A percentile compares a stretch with the other conserved stretches of the same genome.
These are phyloP conservation scores for Hypomyces perniciosus DNA, from an alignment of 2,329 filamentous ascomycete species.

Conservation along the genomic window DNA sequence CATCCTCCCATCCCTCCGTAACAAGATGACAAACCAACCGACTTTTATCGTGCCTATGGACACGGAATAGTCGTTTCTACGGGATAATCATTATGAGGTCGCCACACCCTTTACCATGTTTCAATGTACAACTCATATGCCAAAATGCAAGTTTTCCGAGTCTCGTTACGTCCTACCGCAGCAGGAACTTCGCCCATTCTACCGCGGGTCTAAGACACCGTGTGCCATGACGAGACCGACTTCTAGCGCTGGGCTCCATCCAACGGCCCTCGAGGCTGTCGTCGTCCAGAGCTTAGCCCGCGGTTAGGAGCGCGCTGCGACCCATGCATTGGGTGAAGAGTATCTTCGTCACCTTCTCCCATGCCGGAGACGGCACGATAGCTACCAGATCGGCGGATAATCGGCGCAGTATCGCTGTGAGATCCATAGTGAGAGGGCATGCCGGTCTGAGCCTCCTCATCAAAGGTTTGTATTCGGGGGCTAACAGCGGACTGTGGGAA, in stretches of 20 bases:
- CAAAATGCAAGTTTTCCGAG: conserved; percentile 1
- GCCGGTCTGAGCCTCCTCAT: conserved; percentile 38
- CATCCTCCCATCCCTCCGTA: not conserved
- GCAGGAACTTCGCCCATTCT: conserved; percentile 1
- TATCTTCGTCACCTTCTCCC: conserved; percentile 15
- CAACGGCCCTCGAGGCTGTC: conserved; percentile 13
- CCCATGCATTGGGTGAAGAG: conserved; percentile 9
- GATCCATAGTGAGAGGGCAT: conserved; percentile 28
- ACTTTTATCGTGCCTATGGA: not conserved
- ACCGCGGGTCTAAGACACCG: not conserved
- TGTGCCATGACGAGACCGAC: conserved; percentile 13
- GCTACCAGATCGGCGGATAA: conserved; percentile 3
- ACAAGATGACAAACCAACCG: not conserved
- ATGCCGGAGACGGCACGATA: conserved; percentile 8
- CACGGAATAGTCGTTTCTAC: not conserved
- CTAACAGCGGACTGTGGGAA: conserved; percentile 24
- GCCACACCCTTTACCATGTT: not conserved
- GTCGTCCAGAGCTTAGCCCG: conserved; percentile 12
- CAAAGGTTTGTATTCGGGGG: conserved; percentile 31
- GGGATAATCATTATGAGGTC: not conserved
- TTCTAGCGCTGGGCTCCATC: conserved; percentile 20
- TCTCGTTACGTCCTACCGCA: conserved; percentile 9
- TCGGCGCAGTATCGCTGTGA: conserved; percentile 17
- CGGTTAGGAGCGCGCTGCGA: conserved; percentile 12
- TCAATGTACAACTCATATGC: not conserved